phyloP scores from a whole-genome alignment of 768 basidiomycete genomes.

The Filobasidium floriforme region DNA sequence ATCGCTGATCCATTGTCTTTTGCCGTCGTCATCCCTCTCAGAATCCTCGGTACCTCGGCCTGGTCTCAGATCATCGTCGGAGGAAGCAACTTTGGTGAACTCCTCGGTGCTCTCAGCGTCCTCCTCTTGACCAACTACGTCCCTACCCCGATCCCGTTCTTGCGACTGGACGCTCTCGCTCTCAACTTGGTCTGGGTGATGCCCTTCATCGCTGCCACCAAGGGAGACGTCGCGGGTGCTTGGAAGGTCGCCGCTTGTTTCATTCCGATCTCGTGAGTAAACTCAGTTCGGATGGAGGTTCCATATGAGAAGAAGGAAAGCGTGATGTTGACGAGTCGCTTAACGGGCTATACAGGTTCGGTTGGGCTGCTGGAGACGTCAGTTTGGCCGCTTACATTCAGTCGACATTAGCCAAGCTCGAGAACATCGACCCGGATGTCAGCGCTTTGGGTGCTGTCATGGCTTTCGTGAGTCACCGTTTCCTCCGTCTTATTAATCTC shows the following conservation, averaged over 20 bases:
- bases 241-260: constrained; percentile 33
- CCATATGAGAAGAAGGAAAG: neutral
- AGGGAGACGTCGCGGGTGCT: constrained; percentile 26
- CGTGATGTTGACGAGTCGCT: too few species aligned
- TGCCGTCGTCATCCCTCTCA: neutral
- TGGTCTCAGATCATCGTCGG: constrained; percentile 40
- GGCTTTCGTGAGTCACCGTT: constrained; percentile 31
- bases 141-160: constrained; percentile 31
- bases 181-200: constrained; percentile 38
- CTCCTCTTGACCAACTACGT: constrained; percentile 31
- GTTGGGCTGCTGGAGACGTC: constrained; percentile 43
- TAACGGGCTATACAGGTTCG: neutral
- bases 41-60: constrained; percentile 19
- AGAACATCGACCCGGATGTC: constrained; percentile 26
- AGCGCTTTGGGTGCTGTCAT: constrained; percentile 39
- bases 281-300: neutral
- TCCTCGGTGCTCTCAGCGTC: constrained; percentile 21
- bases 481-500: neutral
- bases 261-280: constrained; percentile 28
- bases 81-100: constrained; percentile 36
- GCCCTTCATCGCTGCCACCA: constrained; percentile 26
- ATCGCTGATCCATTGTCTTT: neutral
- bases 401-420: constrained; percentile 28
- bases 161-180: constrained; percentile 30
- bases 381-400: constrained; percentile 43